Conservation (phyloP, 2,329 filamentous ascomycete genomes). For the Exophiala calicioides region DNA sequence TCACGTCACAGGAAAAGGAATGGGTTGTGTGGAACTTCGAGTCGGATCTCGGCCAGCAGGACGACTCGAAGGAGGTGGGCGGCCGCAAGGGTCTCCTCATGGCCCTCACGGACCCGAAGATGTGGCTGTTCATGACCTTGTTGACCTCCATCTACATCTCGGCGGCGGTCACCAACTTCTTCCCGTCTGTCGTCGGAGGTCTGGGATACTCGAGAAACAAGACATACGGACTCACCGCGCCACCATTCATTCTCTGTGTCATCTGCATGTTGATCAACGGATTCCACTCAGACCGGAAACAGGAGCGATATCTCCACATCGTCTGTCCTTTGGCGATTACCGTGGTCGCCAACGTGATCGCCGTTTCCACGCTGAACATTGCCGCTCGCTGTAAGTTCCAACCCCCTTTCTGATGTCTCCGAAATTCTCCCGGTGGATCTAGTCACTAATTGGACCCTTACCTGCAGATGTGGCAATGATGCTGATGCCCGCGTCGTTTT, state of each 20-base stretch:
- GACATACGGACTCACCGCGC: slow-evolving; percentile 22
- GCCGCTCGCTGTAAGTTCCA: slow-evolving; percentile 55
- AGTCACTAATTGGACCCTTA: too few species aligned
- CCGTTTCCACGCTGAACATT: slow-evolving; percentile 60
- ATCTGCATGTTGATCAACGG: slow-evolving; percentile 66
- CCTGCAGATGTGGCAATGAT: slow-evolving; percentile 64
- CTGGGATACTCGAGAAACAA: slow-evolving; percentile 61
- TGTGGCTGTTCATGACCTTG: slow-evolving; percentile 41
- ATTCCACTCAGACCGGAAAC: slow-evolving; percentile 69
- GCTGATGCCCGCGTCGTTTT: slow-evolving; percentile 56
- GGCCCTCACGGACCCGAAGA: slow-evolving; percentile 39
- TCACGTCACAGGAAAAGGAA: slow-evolving; percentile 59
- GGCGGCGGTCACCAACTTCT: slow-evolving; percentile 67
- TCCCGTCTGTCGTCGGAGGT: slow-evolving; percentile 69
- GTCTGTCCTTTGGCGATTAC: slow-evolving; percentile 62
- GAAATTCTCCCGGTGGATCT: too few species aligned
- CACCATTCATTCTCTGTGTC: slow-evolving; percentile 23
- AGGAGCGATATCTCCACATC: slow-evolving; percentile 71
- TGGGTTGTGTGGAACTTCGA: slow-evolving; percentile 46
- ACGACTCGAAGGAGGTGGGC: slow-evolving; percentile 33
- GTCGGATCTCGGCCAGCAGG: slow-evolving; percentile 22
- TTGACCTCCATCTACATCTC: slow-evolving; percentile 41
- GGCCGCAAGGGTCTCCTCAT: slow-evolving; percentile 35
- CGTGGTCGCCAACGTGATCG: slow-evolving; percentile 66
- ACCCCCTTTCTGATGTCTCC: neutral